Evolutionary conservation across 495 filamentous ascomycete genomes (phyloP).

Genomic region (Neurospora hispaniola): DNA sequence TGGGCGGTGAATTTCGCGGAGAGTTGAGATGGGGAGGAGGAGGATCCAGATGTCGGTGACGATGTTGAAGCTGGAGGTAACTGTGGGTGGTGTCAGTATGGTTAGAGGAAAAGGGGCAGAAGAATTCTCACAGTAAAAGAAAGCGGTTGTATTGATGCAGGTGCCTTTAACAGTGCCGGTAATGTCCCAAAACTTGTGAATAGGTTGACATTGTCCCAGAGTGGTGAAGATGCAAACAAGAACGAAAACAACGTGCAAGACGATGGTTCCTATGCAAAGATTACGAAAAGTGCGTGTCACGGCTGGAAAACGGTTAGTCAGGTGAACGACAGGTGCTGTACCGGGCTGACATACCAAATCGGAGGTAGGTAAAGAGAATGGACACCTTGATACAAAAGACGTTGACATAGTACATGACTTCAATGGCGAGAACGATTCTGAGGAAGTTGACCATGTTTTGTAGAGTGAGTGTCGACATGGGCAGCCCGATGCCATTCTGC

Average conservation of each 20-base stretch:
- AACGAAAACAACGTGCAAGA: slow-evolving; percentile 28
- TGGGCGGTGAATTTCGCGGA: slow-evolving; percentile 34
- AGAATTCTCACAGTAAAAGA: slow-evolving; percentile 36
- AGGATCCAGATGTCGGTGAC: slow-evolving; percentile 43
- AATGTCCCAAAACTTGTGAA: slow-evolving; percentile 38
- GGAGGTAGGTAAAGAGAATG: slow-evolving; percentile 38
- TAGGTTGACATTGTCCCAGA: slow-evolving; percentile 34
- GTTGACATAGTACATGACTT: slow-evolving; percentile 33
- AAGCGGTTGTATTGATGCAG: slow-evolving; percentile 39
- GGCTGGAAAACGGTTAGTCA: slow-evolving; percentile 7
- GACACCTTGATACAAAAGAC: slow-evolving; percentile 35
- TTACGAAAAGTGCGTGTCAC: slow-evolving; percentile 21
- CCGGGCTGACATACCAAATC: slow-evolving; percentile 29
- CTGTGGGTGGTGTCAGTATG: slow-evolving; percentile 10
- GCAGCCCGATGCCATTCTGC: slow-evolving; percentile 21
- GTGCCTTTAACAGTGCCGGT: slow-evolving; percentile 18
- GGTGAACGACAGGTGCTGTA: not conserved
- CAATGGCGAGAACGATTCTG: slow-evolving; percentile 30
- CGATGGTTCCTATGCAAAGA: slow-evolving; percentile 24
- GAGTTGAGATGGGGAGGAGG: slow-evolving; percentile 35
- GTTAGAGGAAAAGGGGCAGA: not conserved
- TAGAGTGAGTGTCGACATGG: slow-evolving; percentile 16
- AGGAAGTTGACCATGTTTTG: slow-evolving; percentile 24
- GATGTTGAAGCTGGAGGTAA: slow-evolving; percentile 41
- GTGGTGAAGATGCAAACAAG: slow-evolving; percentile 26